These are phyloP conservation scores for Penicillium lividum DNA, from an alignment of 495 filamentous ascomycete genomes.

Conservation along the genomic window DNA sequence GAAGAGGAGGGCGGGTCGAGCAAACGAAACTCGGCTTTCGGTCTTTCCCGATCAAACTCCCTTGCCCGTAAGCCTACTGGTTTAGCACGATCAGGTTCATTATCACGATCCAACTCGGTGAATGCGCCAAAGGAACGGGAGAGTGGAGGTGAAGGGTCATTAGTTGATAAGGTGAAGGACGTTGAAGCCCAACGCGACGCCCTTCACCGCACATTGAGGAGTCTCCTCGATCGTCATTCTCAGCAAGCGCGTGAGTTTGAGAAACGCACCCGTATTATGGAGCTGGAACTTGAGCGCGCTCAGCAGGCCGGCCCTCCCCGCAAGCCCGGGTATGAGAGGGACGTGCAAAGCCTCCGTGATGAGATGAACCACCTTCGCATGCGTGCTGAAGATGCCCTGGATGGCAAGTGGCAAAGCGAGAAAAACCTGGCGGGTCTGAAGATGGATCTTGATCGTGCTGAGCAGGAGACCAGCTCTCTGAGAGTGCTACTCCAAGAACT, in stretches of 20 bases:
- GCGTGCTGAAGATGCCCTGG: conserved; percentile 92
- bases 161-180: conserved; percentile 84
- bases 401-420: conserved; percentile 95
- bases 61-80: conserved; percentile 51
- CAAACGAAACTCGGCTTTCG: conserved; percentile 37
- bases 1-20: conserved; percentile 53
- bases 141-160: conserved; percentile 64
- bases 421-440: conserved; percentile 89
- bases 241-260: conserved; percentile 77
- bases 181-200: conserved; percentile 93
- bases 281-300: conserved; percentile 75
- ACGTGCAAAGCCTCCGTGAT: conserved; percentile 73
- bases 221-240: conserved; percentile 83
- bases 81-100: conserved; percentile 45
- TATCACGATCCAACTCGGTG: conserved; percentile 61
- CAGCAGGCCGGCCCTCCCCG: conserved; percentile 65
- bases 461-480: conserved; percentile 84
- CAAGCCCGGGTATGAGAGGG: conserved; percentile 75
- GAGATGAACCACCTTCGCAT: conserved; percentile 84
- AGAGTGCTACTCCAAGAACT: conserved; percentile 81
- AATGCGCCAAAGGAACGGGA: conserved; percentile 59
- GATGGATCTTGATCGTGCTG: conserved; percentile 95
- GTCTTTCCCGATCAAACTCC: conserved; percentile 64
- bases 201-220: conserved; percentile 80
- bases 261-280: conserved; percentile 72